Evolutionary conservation across 345 rosid genomes (phyloP), one percentile per base, ranked within the genome.

Genomic region (Eucalyptus camaldulensis): DNA sequence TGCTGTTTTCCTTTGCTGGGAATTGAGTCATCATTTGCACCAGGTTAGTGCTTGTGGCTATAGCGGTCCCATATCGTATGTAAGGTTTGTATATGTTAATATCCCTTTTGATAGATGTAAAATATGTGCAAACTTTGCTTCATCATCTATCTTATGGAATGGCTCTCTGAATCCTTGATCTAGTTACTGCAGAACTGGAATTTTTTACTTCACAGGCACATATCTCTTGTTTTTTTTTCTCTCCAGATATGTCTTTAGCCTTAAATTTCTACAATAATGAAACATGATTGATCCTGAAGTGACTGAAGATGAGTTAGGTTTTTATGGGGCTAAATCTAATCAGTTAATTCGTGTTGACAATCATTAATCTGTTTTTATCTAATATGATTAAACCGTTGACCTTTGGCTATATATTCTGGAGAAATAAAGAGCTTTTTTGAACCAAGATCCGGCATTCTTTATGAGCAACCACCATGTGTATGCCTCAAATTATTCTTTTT

Each of bases 1-100:
- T 92, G 93, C 92, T 86, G 90, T 95, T 60, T 91, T 98, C 89
- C 92, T 98, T 67, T 94, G 98, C 90, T 98, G 99, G 99, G 99
- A 97, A 92, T 90, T 95, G 72, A 92, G 93, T 93, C 97, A 94
- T 93, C 96, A 96, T 90, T 91, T 97, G 87, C 95, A 96, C 87
- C 95, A 94, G 99, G 99, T 97, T 92, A 58, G 94, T 87, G 76
- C 58, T 87, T 83, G 22, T 85, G 72, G 17, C 47, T 22, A 13
- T 76, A 60, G 33, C 5, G 3, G 14, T 22, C 2, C 27, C n/a
- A 50, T 49, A 47, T 22, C 72, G 8, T 37, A 21, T 86, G 40
- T 14, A 86, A 31, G 81, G 45, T 37, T 24, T 76, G 27, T 37
- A 37, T 76, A 76, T 76, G 83, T 37, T 37, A 76, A 76, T 76